Evolutionary conservation across 2,329 filamentous ascomycete species (phyloP).

Genomic region (Aspergillus quadrilineatus): DNA sequence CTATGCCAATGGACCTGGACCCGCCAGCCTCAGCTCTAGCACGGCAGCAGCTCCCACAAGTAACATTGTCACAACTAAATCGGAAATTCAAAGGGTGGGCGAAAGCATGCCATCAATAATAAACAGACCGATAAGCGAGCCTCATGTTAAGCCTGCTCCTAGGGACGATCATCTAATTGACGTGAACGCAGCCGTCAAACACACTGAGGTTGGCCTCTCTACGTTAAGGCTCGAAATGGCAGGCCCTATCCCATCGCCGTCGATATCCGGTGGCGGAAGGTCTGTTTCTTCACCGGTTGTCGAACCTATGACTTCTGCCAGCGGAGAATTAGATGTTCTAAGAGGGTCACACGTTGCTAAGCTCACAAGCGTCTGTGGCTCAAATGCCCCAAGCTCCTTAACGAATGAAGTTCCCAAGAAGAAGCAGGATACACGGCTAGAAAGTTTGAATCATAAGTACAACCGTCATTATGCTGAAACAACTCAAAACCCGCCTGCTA

Average conservation of each 20-base stretch:
- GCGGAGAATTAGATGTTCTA: conserved; percentile 3
- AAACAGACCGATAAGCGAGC: background rate
- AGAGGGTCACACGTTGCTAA: conserved; percentile 10
- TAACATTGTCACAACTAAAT: background rate
- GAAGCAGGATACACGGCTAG: conserved; percentile 6
- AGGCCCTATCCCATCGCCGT: conserved; percentile 18
- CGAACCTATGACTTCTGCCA: too few species aligned
- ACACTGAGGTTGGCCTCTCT: background rate
- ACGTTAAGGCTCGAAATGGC: conserved; percentile 20
- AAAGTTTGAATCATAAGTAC: conserved; percentile 4
- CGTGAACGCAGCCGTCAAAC: conserved; percentile 7
- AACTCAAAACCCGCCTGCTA: background rate
- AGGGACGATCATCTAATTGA: conserved; percentile 15
- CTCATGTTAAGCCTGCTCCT: background rate
- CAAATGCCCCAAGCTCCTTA: background rate
- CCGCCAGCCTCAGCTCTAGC: too few species aligned
- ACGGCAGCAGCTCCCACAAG: too few species aligned
- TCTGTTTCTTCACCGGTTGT: background rate
- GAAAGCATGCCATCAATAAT: background rate
- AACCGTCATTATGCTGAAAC: background rate
- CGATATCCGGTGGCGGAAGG: background rate
- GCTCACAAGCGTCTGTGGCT: background rate
- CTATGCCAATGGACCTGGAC: too few species aligned
- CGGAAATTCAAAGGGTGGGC: background rate
- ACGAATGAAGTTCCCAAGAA: background rate